These are phyloP conservation scores for Penicillium sp. DNA, from an alignment of 2,329 filamentous ascomycete species.

Conservation along the genomic window DNA sequence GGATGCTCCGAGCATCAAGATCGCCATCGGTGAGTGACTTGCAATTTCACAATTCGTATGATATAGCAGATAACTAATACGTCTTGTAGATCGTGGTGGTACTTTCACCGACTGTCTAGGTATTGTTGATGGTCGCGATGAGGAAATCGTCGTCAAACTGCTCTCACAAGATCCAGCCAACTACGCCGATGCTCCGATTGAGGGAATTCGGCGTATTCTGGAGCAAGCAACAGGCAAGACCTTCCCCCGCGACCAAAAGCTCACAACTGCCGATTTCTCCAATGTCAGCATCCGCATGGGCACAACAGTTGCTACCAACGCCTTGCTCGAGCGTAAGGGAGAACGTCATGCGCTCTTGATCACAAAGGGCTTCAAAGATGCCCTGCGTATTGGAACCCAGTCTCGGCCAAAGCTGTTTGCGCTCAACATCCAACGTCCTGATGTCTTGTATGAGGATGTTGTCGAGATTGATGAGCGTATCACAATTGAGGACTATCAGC, in stretches of 20 bases:
- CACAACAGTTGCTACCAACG: conserved; percentile 87
- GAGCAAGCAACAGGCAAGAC: conserved; percentile 66
- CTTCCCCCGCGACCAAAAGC: conserved; percentile 53
- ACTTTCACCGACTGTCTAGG: conserved; percentile 93
- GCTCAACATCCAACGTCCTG: conserved; percentile 75
- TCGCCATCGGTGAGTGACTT: conserved; percentile 20
- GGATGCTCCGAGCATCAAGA: conserved; percentile 17
- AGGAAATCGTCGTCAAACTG: conserved; percentile 81
- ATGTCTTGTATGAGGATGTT: conserved; percentile 41
- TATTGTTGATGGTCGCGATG: conserved; percentile 66
- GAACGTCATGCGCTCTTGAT: conserved; percentile 80
- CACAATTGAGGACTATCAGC: conserved; percentile 41
- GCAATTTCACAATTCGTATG: not conserved
- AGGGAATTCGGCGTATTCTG: conserved; percentile 84
- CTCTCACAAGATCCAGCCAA: conserved; percentile 87
- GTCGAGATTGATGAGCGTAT: conserved; percentile 48
- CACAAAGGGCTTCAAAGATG: conserved; percentile 78
- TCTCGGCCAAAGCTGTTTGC: conserved; percentile 83
- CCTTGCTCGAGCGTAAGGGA: conserved; percentile 79
- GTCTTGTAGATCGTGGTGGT: conserved; percentile 64
- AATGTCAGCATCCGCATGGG: conserved; percentile 76
- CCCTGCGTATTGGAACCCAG: conserved; percentile 84
- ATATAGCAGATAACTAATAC: not conserved
- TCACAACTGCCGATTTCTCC: conserved; percentile 25
- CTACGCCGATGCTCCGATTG: conserved; percentile 85